Conservation (phyloP, 306 rosid species). For the Lotus japonicus region DNA sequence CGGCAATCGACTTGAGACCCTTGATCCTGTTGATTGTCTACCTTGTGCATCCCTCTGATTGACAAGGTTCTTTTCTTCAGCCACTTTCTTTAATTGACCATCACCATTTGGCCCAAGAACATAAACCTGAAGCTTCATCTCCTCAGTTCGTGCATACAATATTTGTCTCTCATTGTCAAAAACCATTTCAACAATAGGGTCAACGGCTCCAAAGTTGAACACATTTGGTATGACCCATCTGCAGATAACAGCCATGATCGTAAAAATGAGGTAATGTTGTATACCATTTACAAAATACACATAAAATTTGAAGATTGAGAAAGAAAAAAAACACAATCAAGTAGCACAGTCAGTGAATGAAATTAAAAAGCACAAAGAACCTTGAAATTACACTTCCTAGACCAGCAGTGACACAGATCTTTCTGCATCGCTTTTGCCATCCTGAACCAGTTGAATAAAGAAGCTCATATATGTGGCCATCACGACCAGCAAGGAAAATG, state of each 20-base stretch:
- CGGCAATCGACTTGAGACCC: slow-evolving; percentile 54
- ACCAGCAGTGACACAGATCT: slow-evolving; percentile 88
- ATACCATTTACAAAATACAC: not conserved
- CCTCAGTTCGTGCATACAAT: slow-evolving; percentile 82
- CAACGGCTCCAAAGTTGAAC: slow-evolving; percentile 91
- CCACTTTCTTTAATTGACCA: slow-evolving; percentile 84
- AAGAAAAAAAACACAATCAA: slow-evolving; percentile 5
- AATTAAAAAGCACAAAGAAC: slow-evolving; percentile 34
- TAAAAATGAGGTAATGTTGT: not conserved
- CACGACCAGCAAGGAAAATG: slow-evolving; percentile 92
- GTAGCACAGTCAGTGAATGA: not conserved
- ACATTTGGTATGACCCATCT: slow-evolving; percentile 98
- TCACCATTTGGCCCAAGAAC: slow-evolving; percentile 73
- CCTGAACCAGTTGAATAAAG: slow-evolving; percentile 84
- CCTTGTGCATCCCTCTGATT: slow-evolving; percentile 64
- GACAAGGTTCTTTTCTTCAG: slow-evolving; percentile 89
- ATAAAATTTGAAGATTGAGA: not conserved
- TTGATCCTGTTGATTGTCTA: slow-evolving; percentile 75
- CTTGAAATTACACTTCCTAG: slow-evolving; percentile 90
- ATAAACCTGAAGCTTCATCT: slow-evolving; percentile 93
- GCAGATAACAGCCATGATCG: slow-evolving; percentile 32
- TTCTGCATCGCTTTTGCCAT: slow-evolving; percentile 92
- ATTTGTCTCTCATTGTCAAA: slow-evolving; percentile 87
- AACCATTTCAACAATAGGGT: slow-evolving; percentile 89
- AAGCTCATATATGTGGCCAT: slow-evolving; percentile 90